phyloP scores from a whole-genome alignment of 73 alveolate genomes.

The Halteria grandinella region DNA sequence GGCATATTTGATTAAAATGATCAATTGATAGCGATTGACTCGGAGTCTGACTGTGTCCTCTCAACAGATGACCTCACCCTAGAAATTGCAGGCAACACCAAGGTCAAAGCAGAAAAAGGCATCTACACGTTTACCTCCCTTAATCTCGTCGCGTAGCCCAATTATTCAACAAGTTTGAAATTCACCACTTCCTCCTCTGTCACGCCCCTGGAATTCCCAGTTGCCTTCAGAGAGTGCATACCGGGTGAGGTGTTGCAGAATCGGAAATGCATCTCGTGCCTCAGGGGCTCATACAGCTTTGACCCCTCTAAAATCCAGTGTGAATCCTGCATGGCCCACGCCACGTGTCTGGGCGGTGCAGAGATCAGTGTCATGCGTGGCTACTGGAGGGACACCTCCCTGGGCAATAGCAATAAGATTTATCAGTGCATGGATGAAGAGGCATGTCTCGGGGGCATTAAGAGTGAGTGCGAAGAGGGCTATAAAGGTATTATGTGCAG shows the following conservation, averaged over 20 bases:
- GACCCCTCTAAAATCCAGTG: conserved; percentile 29
- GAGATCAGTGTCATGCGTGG: conserved; percentile 16
- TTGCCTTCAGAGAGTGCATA: conserved; percentile 15
- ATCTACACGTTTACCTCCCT: background rate
- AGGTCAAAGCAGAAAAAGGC: conserved; percentile 9
- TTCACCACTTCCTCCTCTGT: background rate
- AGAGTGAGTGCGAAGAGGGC: background rate
- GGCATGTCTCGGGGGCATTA: conserved; percentile 55
- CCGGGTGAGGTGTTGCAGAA: conserved; percentile 1
- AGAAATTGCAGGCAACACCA: conserved; percentile 7
- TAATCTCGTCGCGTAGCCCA: background rate
- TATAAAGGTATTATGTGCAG: conserved; percentile 42
- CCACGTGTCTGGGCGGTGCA: conserved; percentile 43
- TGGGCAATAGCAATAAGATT: background rate
- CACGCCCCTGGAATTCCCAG: background rate
- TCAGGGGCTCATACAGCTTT: background rate
- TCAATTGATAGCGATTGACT: conserved; percentile 1
- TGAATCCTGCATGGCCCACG: conserved; percentile 26
- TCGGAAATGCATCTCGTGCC: conserved; percentile 5
- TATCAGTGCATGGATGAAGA: conserved; percentile 28
- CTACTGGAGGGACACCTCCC: conserved; percentile 57
- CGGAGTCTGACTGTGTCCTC: background rate
- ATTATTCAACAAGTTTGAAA: background rate
- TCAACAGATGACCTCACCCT: background rate
- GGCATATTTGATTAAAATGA: conserved; percentile 24